Base-by-base conservation (phyloP, 2,329 filamentous ascomycete species). In the Ceratocystis eucalypticola region DNA sequence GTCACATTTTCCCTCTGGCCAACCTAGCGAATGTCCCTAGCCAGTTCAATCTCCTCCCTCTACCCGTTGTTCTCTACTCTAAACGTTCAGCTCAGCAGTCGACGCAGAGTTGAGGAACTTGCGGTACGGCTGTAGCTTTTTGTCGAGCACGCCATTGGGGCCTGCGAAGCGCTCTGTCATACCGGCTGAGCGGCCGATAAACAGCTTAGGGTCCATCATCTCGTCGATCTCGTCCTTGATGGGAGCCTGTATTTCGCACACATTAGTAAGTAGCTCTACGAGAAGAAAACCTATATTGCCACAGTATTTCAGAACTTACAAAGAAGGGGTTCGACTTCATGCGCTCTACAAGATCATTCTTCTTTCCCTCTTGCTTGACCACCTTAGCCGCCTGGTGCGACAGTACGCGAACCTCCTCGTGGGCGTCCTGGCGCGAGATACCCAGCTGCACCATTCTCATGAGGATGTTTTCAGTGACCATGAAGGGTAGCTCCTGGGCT, bases 321-420 rank as follows among this genome's bases (percentile, higher is more conserved):
- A 96, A 96, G 79, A 89, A 96, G 55, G 84, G 78, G 53, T 81
- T 87, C 64, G 77, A 79, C 74, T 83, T 84, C 73, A 96, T 91
- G 15, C 91, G 80, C 69, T 89, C 85, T 15, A 96, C 84, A 1
- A 96, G 80, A 74, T 96, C 91, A 72, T 96, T 96, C 65, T 83
- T 78, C 57, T 41, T 62, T 44, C 57, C 74, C 70, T 81, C 75
- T 55, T 77, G 71, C 74, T 81, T 80, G 37, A 81, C 79, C 50
- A 87, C 84, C 41, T 80, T 79, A 55, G 81, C 83, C 0, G 91
- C 89, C 76, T 95, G 80, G 77, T 91, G 88, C 1, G 83, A 89
- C 57, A 96, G 81, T 1, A 96, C 88, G 6, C 88, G 87, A 72
- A 96, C 92, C 75, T 93, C 79, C 77, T 96, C 91, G 76, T 96